Conservation (phyloP, 371 early-diverging fungal species). For the Saksenaea oblongispora region DNA sequence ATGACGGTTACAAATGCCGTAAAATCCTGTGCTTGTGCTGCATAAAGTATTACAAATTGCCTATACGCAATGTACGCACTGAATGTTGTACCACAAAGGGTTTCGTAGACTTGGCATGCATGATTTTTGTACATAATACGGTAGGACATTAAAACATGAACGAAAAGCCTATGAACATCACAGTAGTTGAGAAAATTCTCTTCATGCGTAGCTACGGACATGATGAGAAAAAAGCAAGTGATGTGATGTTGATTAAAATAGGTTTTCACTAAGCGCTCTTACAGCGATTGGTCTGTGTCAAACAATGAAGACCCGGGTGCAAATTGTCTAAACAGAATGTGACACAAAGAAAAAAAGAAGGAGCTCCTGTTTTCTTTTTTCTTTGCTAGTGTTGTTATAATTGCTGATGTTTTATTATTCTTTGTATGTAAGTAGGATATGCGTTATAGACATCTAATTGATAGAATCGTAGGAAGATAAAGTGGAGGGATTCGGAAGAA, state of each 20-base stretch:
- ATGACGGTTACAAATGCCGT: not conserved
- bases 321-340: not conserved
- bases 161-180: not conserved
- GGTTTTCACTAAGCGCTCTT: no score
- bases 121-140: not conserved
- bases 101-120: not conserved
- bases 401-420: not conserved
- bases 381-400: no score
- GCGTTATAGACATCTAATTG: not conserved
- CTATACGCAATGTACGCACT: not conserved
- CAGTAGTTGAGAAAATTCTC: not conserved
- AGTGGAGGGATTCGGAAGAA: no score
- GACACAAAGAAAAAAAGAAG: not conserved
- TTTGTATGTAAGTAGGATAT: not conserved
- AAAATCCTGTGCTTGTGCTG: not conserved
- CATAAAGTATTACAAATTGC: not conserved
- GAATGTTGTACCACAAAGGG: not conserved
- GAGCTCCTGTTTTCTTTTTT: not conserved
- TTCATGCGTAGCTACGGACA: not conserved
- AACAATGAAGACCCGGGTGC: not conserved
- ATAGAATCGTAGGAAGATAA: not conserved
- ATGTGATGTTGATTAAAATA: no score
- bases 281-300: not conserved
- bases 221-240: not conserved
- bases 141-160: not conserved